Evolutionary conservation across 139 green algal species (phyloP), one percentile per base, ranked within the genome.

Genomic region (Dunaliella sp.): DNA sequence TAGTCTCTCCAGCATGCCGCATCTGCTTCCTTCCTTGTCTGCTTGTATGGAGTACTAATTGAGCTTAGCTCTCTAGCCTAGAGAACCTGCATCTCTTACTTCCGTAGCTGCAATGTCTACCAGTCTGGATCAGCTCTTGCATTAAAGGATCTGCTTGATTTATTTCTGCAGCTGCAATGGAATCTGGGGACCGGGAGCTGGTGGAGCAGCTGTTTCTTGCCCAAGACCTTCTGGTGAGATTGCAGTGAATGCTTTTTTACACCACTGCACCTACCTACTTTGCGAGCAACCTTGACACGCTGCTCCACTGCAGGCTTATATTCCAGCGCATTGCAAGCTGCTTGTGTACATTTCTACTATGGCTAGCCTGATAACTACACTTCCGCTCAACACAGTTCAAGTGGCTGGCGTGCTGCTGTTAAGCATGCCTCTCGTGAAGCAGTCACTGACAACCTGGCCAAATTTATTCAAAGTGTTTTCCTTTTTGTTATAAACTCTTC

Each of bases 261-360:
- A 65, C 7, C 7, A 7, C 48, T 65, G 7, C 48, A 65, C 16
- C 7, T 65, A 16, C 48, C 16, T 65, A 16, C 48, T 65, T 65
- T 65, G 48, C 48, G 48, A 65, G 96, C 93, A 1, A 92, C 88
- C 38, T 90, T 98, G 87, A n/a, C n/a, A 93, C 95, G 48, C 58
- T 86, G 0, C 57, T 76, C 2, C 94, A 98, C 81, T 88, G 95
- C 7, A 83, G 84, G 0, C 58, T 92, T 24, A 92, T 98, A 58
- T 96, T 98, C 91, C 25, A 35, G 24, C 91, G 97, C n/a, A n/a
- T n/a, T n/a, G n/a, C n/a, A n/a, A n/a, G 0, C 98, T 99, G 89
- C 86, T 91, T 12, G 36, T 86, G 0, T 77, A 86, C 1, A 87
- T 92, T 38, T 83, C 98, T 36, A 77, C 87, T 78, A 93, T 95